A percentile compares a stretch with the other conserved stretches of the same genome.
phyloP scores from a whole-genome alignment of 345 rosid genomes.

The Aurinia saxatilis region DNA sequence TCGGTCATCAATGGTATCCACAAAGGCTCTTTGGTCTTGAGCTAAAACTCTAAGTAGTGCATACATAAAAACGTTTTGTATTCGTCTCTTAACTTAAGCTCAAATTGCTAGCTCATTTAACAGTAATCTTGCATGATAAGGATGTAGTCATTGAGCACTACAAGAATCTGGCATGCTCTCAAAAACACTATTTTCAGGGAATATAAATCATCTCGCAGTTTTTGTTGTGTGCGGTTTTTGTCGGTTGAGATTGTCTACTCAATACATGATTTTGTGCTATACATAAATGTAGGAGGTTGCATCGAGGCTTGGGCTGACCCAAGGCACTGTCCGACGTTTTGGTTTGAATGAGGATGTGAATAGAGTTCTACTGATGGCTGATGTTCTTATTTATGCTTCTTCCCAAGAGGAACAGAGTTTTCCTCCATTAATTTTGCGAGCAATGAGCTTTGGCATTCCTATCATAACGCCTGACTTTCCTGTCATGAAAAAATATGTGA shows the following conservation, averaged over 20 bases:
- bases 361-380: conserved; percentile 65
- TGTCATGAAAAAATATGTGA: conserved; percentile 65
- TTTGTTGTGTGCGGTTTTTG: background rate
- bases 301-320: conserved; percentile 63
- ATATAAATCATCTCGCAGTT: background rate
- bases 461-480: conserved; percentile 73
- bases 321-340: conserved; percentile 64
- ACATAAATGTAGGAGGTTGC: conserved; percentile 56
- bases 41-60: conserved; percentile 5
- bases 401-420: conserved; percentile 94
- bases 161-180: background rate
- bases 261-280: background rate
- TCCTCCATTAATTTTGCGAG: conserved; percentile 71
- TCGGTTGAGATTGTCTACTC: conserved; percentile 11
- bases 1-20: background rate
- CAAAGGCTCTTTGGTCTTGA: conserved; percentile 11
- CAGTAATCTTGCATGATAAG: background rate
- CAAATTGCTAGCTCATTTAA: background rate
- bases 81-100: background rate
- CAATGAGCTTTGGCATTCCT: conserved; percentile 85
- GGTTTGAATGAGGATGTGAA: conserved; percentile 71
- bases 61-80: background rate
- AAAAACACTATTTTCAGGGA: background rate
- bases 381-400: conserved; percentile 84
- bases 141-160: background rate